phyloP scores from a whole-genome alignment of 352 stramenopile species.

The Phytophthora megakarya region DNA sequence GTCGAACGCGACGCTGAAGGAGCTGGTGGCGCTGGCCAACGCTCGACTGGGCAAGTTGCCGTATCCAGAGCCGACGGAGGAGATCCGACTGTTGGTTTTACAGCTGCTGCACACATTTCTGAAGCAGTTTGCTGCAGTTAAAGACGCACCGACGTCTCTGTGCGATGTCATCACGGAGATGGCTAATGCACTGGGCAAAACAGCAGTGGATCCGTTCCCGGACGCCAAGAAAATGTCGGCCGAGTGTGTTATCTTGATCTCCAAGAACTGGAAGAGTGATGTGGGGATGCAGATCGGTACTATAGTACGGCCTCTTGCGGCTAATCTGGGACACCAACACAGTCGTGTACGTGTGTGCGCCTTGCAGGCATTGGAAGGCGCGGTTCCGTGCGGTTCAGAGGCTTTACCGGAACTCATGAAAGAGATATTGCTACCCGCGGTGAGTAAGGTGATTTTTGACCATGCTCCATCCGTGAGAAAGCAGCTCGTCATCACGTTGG shows the following conservation, averaged over 20 bases:
- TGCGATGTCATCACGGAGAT: slow-evolving; percentile 67
- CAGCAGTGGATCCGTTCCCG: slow-evolving; percentile 73
- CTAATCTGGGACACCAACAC: slow-evolving; percentile 83
- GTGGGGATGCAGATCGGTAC: slow-evolving; percentile 71
- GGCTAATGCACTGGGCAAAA: slow-evolving; percentile 76
- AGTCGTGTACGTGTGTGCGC: slow-evolving; percentile 77
- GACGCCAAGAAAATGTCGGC: slow-evolving; percentile 81
- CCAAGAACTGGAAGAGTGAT: slow-evolving; percentile 52
- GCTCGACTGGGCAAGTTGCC: slow-evolving; percentile 76
- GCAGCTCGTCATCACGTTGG: slow-evolving; percentile 63
- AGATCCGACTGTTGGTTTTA: slow-evolving; percentile 77
- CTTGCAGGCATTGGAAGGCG: slow-evolving; percentile 72
- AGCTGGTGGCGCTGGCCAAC: slow-evolving; percentile 53
- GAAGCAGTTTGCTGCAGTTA: slow-evolving; percentile 44
- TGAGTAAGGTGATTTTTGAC: slow-evolving; percentile 77
- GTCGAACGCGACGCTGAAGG: slow-evolving; percentile 44
- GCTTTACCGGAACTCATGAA: slow-evolving; percentile 77
- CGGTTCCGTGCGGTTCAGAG: slow-evolving; percentile 73
- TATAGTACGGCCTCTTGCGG: slow-evolving; percentile 67
- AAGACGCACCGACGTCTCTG: slow-evolving; percentile 34
- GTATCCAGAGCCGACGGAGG: slow-evolving; percentile 79
- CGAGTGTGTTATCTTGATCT: slow-evolving; percentile 67
- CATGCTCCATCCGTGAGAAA: slow-evolving; percentile 68
- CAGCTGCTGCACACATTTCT: slow-evolving; percentile 62
- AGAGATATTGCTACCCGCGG: slow-evolving; percentile 65